Conservation (phyloP, 1,284 basidiomycete genomes). For the Leccinum fuscescens region DNA sequence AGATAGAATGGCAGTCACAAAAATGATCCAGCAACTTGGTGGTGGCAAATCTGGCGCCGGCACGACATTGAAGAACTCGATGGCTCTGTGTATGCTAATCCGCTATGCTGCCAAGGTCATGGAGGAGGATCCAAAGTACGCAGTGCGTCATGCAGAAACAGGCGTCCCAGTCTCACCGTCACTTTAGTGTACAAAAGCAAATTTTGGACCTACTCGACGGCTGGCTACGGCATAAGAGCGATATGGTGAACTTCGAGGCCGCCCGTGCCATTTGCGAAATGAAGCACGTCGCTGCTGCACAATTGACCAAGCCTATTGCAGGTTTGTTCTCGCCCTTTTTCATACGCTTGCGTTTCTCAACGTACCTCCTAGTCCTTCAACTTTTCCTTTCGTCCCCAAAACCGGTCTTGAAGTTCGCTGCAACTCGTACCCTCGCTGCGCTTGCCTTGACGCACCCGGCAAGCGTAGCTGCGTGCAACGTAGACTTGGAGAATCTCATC, state of each 20-base stretch:
- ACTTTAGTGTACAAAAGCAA: conserved; percentile 76
- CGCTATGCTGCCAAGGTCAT: conserved; percentile 97
- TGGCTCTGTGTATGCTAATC: conserved; percentile 99
- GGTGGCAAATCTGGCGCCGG: conserved; percentile 83
- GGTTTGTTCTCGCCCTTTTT: conserved; percentile 49
- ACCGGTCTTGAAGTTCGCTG: conserved; percentile 94
- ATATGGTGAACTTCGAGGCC: conserved; percentile 99
- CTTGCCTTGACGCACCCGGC: conserved; percentile 83
- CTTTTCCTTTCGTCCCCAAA: conserved; percentile 93
- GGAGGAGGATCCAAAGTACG: conserved; percentile 97
- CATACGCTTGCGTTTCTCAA: conserved; percentile 2
- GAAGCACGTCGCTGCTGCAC: conserved; percentile 75
- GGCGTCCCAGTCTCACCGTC: neutral
- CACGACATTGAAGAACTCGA: conserved; percentile 88
- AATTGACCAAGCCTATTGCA: conserved; percentile 86
- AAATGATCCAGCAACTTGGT: conserved; percentile 97
- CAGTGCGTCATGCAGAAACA: conserved; percentile 17
- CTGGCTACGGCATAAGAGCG: conserved; percentile 97
- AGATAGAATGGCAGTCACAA: conserved; percentile 98
- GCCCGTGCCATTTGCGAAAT: conserved; percentile 97
- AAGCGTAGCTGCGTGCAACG: conserved; percentile 91
- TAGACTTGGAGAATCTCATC: conserved; percentile 97
- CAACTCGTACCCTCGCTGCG: conserved; percentile 91
- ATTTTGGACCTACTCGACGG: conserved; percentile 95
- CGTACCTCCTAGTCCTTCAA: conserved; percentile 67